These are phyloP conservation scores for Pecoramyces ruminantium DNA, from an alignment of 192 early-diverging fungal genomes.

Conservation along the genomic window DNA sequence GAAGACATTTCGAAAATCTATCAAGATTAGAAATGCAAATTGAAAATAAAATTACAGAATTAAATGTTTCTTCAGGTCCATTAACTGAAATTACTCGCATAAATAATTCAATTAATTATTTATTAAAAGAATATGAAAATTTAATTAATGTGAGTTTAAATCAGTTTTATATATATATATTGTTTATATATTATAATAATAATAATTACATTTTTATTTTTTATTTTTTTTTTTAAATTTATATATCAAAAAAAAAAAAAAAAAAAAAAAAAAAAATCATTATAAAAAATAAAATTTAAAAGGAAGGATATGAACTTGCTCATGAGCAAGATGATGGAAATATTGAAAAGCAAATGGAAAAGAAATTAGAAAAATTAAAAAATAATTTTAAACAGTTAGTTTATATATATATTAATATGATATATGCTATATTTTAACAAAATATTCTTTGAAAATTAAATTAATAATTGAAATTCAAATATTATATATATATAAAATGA, in stretches of 20 bases:
- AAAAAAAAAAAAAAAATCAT: not conserved
- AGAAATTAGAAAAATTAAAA: not conserved
- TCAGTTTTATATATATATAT: too few species aligned
- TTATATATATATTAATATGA: too few species aligned
- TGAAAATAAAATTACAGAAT: not conserved
- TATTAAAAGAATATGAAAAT: not conserved
- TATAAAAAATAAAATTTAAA: too few species aligned
- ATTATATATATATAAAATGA: too few species aligned
- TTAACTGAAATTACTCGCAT: not conserved
- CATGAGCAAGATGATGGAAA: not conserved
- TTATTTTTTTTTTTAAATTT: too few species aligned
- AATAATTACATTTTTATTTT: too few species aligned
- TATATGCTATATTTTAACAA: too few species aligned
- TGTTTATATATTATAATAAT: too few species aligned
- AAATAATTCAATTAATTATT: not conserved
- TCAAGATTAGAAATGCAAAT: not conserved
- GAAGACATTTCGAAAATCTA: not conserved
- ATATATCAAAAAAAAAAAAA: too few species aligned
- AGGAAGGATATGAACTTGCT: not conserved
- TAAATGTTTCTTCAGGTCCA: not conserved
- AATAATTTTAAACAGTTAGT: not conserved
- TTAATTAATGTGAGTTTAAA: not conserved
- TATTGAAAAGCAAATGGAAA: not conserved
- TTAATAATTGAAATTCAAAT: too few species aligned
- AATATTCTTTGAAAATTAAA: too few species aligned